phyloP scores from a whole-genome alignment of 495 filamentous ascomycete genomes.

The Penicillium coprophilum region DNA sequence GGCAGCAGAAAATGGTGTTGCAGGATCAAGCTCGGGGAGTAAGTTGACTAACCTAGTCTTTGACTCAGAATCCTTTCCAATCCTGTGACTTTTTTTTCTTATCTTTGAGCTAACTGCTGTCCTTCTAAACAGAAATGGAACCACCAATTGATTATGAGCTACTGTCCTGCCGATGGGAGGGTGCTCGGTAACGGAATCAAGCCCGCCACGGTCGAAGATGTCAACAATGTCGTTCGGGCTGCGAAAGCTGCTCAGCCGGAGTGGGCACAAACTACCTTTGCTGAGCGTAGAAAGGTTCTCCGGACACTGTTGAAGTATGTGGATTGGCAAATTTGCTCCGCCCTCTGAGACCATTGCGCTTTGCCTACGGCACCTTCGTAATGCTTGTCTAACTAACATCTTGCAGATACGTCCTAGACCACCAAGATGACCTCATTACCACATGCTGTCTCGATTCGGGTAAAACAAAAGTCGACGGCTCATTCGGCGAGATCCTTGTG shows the following conservation, averaged over 20 bases:
- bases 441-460: constrained; percentile 94
- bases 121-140: constrained; percentile 40
- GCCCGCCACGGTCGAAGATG: constrained; percentile 72
- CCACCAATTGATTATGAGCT: constrained; percentile 56
- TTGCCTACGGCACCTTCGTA: not conserved
- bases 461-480: constrained; percentile 92
- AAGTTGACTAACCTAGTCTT: constrained; percentile 20
- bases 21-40: constrained; percentile 45
- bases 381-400: not conserved
- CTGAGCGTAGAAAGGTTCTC: constrained; percentile 74
- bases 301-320: constrained; percentile 74
- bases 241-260: constrained; percentile 71
- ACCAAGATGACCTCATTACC: constrained; percentile 83
- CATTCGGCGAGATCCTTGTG: constrained; percentile 90
- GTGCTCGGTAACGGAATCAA: constrained; percentile 73
- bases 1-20: constrained; percentile 45
- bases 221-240: constrained; percentile 75
- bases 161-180: constrained; percentile 84
- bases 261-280: constrained; percentile 81
- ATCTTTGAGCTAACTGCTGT: not conserved
- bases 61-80: not conserved
- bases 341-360: not conserved
- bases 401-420: constrained; percentile 71
- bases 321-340: not conserved
- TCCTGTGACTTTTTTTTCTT: not conserved